Conservation (phyloP, 164 flowering plant genomes). For the Platanus orientalis region DNA sequence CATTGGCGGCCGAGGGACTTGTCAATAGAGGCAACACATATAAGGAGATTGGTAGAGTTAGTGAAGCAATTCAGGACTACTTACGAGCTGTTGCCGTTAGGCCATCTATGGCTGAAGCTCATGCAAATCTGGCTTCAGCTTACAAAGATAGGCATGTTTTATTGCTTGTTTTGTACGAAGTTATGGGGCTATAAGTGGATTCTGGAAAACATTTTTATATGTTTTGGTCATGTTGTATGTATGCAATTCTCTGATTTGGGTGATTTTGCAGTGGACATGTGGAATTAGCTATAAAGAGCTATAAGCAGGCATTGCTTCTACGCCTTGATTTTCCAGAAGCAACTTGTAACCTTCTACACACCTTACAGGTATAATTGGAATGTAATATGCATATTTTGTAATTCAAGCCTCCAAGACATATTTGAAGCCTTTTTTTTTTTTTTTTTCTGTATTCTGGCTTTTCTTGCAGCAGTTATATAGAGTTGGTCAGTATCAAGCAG, state of each 20-base stretch:
- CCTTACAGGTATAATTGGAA: conserved; percentile 66
- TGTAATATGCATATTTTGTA: background rate
- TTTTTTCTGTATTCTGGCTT: too few species aligned
- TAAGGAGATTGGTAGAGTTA: conserved; percentile 94
- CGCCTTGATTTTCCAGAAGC: conserved; percentile 99
- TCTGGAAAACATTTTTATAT: too few species aligned
- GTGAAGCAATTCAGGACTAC: conserved; percentile 95
- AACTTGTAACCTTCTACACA: conserved; percentile 94
- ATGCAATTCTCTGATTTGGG: conserved; percentile 3
- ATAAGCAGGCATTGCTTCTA: conserved; percentile 73
- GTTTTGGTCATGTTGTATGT: too few species aligned
- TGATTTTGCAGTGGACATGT: conserved; percentile 74
- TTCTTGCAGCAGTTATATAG: too few species aligned
- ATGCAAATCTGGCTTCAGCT: conserved; percentile 97
- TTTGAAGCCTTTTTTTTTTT: too few species aligned
- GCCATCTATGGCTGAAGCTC: conserved; percentile 98
- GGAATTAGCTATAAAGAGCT: conserved; percentile 88
- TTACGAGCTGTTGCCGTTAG: conserved; percentile 65
- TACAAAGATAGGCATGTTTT: conserved; percentile 80
- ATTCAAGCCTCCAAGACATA: too few species aligned
- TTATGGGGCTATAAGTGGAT: too few species aligned
- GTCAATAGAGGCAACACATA: conserved; percentile 92
- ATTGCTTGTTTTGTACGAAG: background rate
- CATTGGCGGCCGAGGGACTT: conserved; percentile 93
- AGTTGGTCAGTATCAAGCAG: too few species aligned